These are phyloP conservation scores for Moniliella sp. DNA, from an alignment of 1,284 basidiomycete species.

Conservation along the genomic window DNA sequence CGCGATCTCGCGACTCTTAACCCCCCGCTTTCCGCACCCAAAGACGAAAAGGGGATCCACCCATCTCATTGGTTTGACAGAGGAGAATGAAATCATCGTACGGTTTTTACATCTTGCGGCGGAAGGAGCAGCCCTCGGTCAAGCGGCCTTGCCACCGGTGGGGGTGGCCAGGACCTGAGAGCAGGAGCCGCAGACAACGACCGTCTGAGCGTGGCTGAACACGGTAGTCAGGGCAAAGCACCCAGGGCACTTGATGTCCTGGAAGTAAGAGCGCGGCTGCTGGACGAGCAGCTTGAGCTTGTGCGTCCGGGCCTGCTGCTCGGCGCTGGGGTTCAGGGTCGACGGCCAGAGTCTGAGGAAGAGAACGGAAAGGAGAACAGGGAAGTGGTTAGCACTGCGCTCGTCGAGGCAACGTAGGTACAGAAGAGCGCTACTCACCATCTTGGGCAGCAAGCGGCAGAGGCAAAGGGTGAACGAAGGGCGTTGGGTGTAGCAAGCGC, in stretches of 20 bases:
- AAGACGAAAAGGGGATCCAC: too few species aligned
- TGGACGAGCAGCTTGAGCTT: constrained; percentile 99
- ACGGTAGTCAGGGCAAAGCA: constrained; percentile 86
- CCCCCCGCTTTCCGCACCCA: too few species aligned
- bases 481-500: too few species aligned
- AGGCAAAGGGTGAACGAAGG: too few species aligned
- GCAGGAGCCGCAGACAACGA: constrained; percentile 78
- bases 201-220: constrained; percentile 83
- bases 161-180: constrained; percentile 90
- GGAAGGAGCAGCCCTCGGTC: constrained; percentile 52
- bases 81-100: too few species aligned
- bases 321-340: constrained; percentile 87
- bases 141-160: constrained; percentile 89
- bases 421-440: too few species aligned
- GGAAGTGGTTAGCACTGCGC: too few species aligned
- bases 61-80: too few species aligned
- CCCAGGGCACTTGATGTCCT: constrained; percentile 49
- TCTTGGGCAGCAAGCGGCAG: too few species aligned
- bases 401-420: too few species aligned
- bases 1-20: too few species aligned
- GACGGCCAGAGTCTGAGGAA: constrained; percentile 92
- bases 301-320: constrained; percentile 50
- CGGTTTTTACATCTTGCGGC: constrained; percentile 6
- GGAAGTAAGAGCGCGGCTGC: constrained; percentile 37
- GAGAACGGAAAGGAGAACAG: too few species aligned